A percentile compares a stretch with the other conserved stretches of the same genome.
Conservation (phyloP, 495 filamentous ascomycete species). For the Margaritispora aquatica region DNA sequence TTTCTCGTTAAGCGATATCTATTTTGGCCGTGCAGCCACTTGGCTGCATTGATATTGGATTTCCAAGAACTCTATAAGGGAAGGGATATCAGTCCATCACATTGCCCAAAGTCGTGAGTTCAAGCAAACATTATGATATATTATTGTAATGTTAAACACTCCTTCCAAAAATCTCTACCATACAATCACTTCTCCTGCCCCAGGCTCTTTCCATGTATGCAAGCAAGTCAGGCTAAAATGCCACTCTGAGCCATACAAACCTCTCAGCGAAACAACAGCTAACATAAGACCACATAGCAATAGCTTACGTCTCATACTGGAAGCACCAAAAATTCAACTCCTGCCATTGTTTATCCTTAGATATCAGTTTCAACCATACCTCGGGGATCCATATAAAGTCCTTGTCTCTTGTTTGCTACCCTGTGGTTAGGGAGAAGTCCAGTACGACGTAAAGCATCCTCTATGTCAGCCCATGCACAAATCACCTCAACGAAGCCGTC, state of each 20-base stretch:
- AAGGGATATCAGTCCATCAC: too few species aligned
- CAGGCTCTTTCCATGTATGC: too few species aligned
- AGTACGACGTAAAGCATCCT: neutral
- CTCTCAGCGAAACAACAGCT: neutral
- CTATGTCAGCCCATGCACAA: slow-evolving; percentile 18
- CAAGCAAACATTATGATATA: too few species aligned
- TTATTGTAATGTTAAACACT: too few species aligned
- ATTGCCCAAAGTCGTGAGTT: too few species aligned
- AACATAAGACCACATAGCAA: neutral
- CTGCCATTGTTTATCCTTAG: neutral
- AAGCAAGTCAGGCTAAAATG: neutral
- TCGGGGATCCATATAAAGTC: neutral
- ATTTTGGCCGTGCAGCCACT: too few species aligned
- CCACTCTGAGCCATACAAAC: neutral
- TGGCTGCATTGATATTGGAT: too few species aligned
- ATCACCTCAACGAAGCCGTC: slow-evolving; percentile 14
- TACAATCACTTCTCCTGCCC: too few species aligned
- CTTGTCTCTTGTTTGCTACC: neutral
- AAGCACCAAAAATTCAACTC: neutral
- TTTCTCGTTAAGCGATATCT: too few species aligned
- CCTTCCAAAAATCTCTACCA: too few species aligned
- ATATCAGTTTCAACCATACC: neutral
- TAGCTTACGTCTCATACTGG: neutral
- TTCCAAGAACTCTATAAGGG: too few species aligned
- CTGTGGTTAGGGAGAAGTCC: slow-evolving; percentile 1